These are phyloP conservation scores for Lactarius indigo DNA, from an alignment of 768 basidiomycete species.

Conservation along the genomic window DNA sequence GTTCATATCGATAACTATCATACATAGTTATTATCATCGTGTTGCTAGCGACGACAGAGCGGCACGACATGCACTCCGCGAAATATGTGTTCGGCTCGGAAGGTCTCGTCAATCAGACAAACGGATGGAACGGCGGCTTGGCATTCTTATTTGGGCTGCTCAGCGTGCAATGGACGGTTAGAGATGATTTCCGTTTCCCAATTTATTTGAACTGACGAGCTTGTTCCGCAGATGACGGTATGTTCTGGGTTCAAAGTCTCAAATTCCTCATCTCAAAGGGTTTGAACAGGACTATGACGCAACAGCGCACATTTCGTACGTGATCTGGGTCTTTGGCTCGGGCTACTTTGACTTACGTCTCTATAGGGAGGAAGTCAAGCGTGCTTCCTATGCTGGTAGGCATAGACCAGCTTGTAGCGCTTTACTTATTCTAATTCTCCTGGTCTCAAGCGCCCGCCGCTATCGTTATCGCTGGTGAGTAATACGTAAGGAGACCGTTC, in stretches of 20 bases:
- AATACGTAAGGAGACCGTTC: neutral
- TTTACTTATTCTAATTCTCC: neutral
- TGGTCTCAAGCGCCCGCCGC: slow-evolving; percentile 20
- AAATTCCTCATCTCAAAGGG: slow-evolving; percentile 11
- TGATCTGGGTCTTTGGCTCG: slow-evolving; percentile 14
- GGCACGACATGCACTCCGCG: slow-evolving; percentile 77
- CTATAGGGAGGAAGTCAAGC: slow-evolving; percentile 69
- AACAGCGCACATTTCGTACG: slow-evolving; percentile 78
- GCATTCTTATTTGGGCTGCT: slow-evolving; percentile 83
- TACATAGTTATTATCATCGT: slow-evolving; percentile 75
- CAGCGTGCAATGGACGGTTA: slow-evolving; percentile 83
- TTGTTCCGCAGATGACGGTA: slow-evolving; percentile 52
- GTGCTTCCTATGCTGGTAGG: slow-evolving; percentile 72
- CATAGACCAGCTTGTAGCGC: neutral
- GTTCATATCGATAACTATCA: neutral
- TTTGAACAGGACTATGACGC: slow-evolving; percentile 66
- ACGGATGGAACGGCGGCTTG: slow-evolving; percentile 74
- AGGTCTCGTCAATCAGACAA: slow-evolving; percentile 75
- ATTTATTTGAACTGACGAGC: neutral
- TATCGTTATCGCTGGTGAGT: slow-evolving; percentile 15
- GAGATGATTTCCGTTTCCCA: slow-evolving; percentile 28
- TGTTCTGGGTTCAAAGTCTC: slow-evolving; percentile 22
- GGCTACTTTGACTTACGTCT: neutral
- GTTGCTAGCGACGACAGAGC: slow-evolving; percentile 68
- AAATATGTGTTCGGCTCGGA: slow-evolving; percentile 73